These are phyloP conservation scores for Sideroxylon spinosum DNA, from an alignment of 179 eudicot species.

Conservation along the genomic window DNA sequence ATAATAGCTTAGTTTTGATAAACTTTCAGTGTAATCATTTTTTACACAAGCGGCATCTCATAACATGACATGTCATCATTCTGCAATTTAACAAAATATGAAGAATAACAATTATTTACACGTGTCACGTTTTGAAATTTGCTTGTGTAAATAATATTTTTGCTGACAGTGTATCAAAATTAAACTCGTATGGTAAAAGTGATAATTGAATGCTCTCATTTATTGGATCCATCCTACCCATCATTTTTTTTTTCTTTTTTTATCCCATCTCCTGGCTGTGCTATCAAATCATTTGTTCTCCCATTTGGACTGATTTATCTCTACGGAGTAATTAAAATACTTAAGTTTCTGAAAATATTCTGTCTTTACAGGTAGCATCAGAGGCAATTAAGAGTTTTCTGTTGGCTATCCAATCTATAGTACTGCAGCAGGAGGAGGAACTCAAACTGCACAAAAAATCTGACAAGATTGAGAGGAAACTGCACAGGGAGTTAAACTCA, in stretches of 20 bases:
- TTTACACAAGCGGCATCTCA: too few relatives aligned
- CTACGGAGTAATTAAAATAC: not conserved
- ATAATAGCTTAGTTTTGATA: too few relatives aligned
- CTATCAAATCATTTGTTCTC: not conserved
- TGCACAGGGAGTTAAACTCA: slow-evolving; percentile 40
- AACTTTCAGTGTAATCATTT: too few relatives aligned
- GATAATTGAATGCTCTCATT: not conserved
- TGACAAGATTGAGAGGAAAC: slow-evolving; percentile 50
- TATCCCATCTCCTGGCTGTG: not conserved
- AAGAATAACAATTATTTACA: too few relatives aligned
- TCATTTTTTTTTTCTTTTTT: not conserved
- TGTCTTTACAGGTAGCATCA: slow-evolving; percentile 45
- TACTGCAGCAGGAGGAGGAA: slow-evolving; percentile 68
- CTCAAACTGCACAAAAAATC: slow-evolving; percentile 46
- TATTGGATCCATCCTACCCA: too few relatives aligned
- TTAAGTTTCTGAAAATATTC: not conserved
- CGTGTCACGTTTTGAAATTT: too few relatives aligned
- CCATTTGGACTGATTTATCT: not conserved
- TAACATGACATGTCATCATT: too few relatives aligned
- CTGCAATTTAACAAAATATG: too few relatives aligned
- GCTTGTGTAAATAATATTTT: too few relatives aligned
- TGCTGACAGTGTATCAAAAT: too few relatives aligned
- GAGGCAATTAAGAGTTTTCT: slow-evolving; percentile 66
- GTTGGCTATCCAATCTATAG: slow-evolving; percentile 44
- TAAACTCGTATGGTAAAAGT: not conserved